Conservation (phyloP, 306 rosid species). For the Purshia tridentata region DNA sequence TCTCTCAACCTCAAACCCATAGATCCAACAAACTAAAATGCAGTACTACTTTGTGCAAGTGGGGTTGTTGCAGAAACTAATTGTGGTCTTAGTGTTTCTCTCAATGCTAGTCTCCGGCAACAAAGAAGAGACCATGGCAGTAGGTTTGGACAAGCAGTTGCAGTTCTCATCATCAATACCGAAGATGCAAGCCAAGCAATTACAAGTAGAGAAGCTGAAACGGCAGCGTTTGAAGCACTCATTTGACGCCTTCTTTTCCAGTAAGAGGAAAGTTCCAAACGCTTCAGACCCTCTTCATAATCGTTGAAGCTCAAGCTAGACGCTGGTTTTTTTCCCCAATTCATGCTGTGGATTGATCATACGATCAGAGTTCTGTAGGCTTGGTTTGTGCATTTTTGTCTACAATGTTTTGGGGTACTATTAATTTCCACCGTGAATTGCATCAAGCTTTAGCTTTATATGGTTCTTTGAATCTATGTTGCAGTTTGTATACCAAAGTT, state of each 20-base stretch:
- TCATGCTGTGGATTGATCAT: no score
- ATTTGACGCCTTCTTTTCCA: slow-evolving; percentile 45
- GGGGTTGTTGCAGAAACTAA: slow-evolving; percentile 32
- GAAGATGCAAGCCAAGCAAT: slow-evolving; percentile 24
- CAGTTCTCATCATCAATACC: not conserved
- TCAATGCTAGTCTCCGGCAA: slow-evolving; percentile 41
- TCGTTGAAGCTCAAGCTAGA: slow-evolving; percentile 65
- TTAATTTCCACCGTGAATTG: no score
- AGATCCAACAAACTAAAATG: not conserved
- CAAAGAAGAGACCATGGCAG: slow-evolving; percentile 21
- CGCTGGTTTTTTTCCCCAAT: no score
- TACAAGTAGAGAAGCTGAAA: slow-evolving; percentile 12
- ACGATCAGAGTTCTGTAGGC: not conserved
- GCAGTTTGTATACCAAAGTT: no score
- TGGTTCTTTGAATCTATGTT: no score
- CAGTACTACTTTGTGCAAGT: slow-evolving; percentile 19
- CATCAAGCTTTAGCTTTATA: no score
- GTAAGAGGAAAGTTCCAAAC: slow-evolving; percentile 81
- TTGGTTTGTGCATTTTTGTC: not conserved
- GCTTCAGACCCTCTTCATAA: slow-evolving; percentile 96
- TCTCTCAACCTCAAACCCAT: no score
- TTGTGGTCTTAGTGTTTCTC: slow-evolving; percentile 37
- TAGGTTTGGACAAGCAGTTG: slow-evolving; percentile 8
- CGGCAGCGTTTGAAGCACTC: slow-evolving; percentile 26
- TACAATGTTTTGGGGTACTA: no score